These are phyloP conservation scores for Daldinia bambusicola DNA, from an alignment of 495 filamentous ascomycete species.

Conservation along the genomic window DNA sequence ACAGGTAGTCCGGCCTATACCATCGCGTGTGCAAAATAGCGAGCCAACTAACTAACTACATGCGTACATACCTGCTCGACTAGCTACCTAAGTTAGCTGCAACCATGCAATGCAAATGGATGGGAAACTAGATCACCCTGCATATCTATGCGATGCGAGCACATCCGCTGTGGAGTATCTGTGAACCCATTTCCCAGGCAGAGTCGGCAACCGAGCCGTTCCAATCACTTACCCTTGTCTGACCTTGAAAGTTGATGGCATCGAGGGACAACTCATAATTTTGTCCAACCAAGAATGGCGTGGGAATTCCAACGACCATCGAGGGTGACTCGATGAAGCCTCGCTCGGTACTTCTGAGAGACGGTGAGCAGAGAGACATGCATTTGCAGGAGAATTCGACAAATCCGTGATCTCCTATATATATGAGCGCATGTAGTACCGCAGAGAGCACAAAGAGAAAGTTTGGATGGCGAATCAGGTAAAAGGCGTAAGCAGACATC, in stretches of 20 bases:
- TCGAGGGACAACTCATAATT: conserved; percentile 46
- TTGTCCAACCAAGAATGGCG: conserved; percentile 40
- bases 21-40: conserved; percentile 3
- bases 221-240: conserved; percentile 43
- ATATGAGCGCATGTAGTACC: conserved; percentile 20
- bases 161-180: conserved; percentile 46
- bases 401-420: conserved; percentile 28
- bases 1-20: conserved; percentile 16
- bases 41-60: conserved; percentile 25
- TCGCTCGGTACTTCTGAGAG: conserved; percentile 29
- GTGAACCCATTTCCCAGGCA: conserved; percentile 44
- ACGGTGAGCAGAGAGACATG: conserved; percentile 32
- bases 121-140: conserved; percentile 44
- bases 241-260: conserved; percentile 40
- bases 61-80: too few species aligned
- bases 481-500: conserved; percentile 9
- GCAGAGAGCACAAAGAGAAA: conserved; percentile 24
- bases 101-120: conserved; percentile 41
- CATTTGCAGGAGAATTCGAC: conserved; percentile 29
- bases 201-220: conserved; percentile 46
- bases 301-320: conserved; percentile 28
- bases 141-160: conserved; percentile 46
- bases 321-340: conserved; percentile 33
- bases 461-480: conserved; percentile 18
- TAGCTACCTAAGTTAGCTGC: conserved; percentile 31